Evolutionary conservation across 495 filamentous ascomycete genomes (phyloP), one percentile per base, ranked within the genome.

Genomic region (Pyrenula massariospora): DNA sequence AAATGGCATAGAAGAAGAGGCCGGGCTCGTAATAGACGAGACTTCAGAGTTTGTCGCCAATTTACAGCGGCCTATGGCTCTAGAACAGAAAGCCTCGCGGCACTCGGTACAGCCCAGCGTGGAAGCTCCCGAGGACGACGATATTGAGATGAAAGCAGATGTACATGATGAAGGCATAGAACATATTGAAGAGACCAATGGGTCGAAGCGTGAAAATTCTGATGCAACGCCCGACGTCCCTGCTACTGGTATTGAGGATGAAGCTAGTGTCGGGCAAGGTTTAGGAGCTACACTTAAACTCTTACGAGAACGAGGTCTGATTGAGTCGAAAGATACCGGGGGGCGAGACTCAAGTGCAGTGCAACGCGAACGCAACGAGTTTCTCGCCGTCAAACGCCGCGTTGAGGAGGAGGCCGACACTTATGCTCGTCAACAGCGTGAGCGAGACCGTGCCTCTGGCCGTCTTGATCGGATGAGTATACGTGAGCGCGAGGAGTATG

Each of bases 21-120:
- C 78, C 15, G 91, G 91, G 24, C 74, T 96, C 11, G 78, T 97
- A 12, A 89, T 98, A 56, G 91, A 96, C 60, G 92, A 97, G 65
- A 96, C 92, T 12, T 87, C 89, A 2, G 91, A 95, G 59, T 98
- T 98, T 65, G 88, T 98, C 23, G 84, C 89, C 20, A 88, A 89
- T 60, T 68, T 98, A 54, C 82, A 85, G 61, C 84, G 83, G 59
- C 80, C 77, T 11, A 73, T 57, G 65, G 75, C 76, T 74, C 65
- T 65, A 63, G 64, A 70, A 57, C 70, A 58, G 60, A 78, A 64
- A 67, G 70, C 66, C 62, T 68, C 1, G 56, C 60, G 23, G 70
- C 62, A 52, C 62, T 59, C 50, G 54, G 55, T 2, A 59, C 62
- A 55, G 54, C 60, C 3, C 50, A 52, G 12, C 31, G 72, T 78